Evolutionary conservation across 805 yeast genomes (phyloP), one percentile per base, ranked within the genome.

Genomic region (Starmera amethionina): DNA sequence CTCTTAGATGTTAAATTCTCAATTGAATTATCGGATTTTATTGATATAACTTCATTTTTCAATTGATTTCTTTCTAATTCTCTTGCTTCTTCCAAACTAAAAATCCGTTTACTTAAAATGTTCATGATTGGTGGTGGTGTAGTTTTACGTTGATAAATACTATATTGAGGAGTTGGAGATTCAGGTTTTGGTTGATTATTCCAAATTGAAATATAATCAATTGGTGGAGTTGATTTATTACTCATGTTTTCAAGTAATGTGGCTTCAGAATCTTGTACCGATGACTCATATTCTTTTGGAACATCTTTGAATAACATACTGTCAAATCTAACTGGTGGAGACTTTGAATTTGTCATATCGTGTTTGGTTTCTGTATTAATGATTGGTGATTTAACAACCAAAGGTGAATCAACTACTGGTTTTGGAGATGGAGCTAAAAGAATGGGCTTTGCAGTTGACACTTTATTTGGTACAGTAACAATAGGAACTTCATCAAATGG

Each of bases 121-220:
- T 44, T 48, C 42, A 51, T 35, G 10, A 55, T 46, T 18, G 43
- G 44, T 22, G 41, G 41, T 14, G 55, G 51, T 8, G 50, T 14
- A n/a, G 38, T 38, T 13, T 45, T 49, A 40, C 47, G 47, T 3
- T 41, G 29, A 4, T 40, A 42, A 10, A 42, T 30, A 10, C 43
- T 40, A 32, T 54, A 54, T 35, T 54, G 57, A 13, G 55, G 52
- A 6, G 47, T 22, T 9, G 49, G 52, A 1, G 52, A 44, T 3
- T 4, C n/a, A 14, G 47, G 36, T 29, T 46, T 65, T 59, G 41
- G 63, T 59, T 18, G 67, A 35, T 43, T 51, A 36, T 49, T 50
- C 59, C 58, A 55, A 18, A 51, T 56, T 13, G 50, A 47, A 28
- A 54, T 47, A 37, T 50, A 55, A 32, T 49, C 55, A 4, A 48